Evolutionary conservation across 495 filamentous ascomycete species (phyloP), one percentile per base, ranked within the genome.

Genomic region (Rusavskia elegans): DNA sequence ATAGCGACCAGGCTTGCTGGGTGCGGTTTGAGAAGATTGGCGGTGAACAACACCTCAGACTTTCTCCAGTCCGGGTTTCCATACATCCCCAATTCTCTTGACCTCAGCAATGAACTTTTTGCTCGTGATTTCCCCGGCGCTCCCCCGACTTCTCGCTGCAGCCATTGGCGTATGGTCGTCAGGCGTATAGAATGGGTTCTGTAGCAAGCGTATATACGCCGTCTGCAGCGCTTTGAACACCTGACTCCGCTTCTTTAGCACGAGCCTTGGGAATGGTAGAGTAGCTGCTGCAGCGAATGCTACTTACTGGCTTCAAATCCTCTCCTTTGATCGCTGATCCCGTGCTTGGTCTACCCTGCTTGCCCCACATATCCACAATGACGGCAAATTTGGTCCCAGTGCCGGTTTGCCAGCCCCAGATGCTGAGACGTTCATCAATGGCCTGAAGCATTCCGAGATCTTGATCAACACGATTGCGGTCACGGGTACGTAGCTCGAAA

Each of bases 391-490:
- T 89, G 29, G 90, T 79, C 6, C 89, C 90, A 6, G 93, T 97
- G 64, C 94, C 96, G n/a, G 92, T 97, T 61, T 95, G 73, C 80
- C 86, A 97, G 54, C 92, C 92, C 71, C 96, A 98, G 52, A 83
- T 79, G 17, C 88, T 87, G 20, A 97, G 71, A 11, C 87, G 78
- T 65, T 98, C 93, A 68, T 97, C 93, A 40, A 98, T 72, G 17
- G 86, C 85, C 64, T 96, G 89, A 35, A 98, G 73, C 0, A 97
- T 76, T 7, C 93, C 93, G 52, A 89, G 85, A 61, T 97, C 93
- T 58, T 90, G 74, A 59, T 81, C 89, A 50, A 80, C 74, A 51
- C 77, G 69, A 57, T 83, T 84, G 54, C 80, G 73, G 53, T 66
- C 66, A 17, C 79, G 78, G 5, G 80, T 63, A 37, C 88, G 85